Percentiles rank a stretch among this genome's conserved stretches.
These are phyloP conservation scores for Melastoma candidum DNA, from an alignment of 441 rosid species.

Conservation along the genomic window DNA sequence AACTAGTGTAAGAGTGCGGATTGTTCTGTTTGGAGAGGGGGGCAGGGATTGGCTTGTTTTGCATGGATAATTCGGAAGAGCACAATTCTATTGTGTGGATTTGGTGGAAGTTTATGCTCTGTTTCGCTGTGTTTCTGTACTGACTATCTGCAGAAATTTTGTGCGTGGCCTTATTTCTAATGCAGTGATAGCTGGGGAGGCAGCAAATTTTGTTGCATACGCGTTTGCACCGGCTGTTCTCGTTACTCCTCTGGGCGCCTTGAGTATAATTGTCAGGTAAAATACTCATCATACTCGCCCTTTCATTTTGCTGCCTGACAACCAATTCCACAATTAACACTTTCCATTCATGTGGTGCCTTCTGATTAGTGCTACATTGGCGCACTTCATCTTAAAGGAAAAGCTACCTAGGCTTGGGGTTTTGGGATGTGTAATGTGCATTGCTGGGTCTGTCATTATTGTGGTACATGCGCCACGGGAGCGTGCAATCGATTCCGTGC, in stretches of 20 bases:
- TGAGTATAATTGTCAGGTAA: conserved; percentile 14
- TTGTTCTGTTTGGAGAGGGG: too few relatives aligned
- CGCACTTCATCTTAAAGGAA: conserved; percentile 9
- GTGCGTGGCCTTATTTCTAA: conserved; percentile 21
- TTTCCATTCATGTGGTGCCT: neutral
- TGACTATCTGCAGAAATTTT: conserved; percentile 21
- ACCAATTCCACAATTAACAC: neutral
- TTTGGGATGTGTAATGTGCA: conserved; percentile 12
- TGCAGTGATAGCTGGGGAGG: conserved; percentile 11
- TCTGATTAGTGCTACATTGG: conserved; percentile 7
- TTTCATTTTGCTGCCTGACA: neutral
- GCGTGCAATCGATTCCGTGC: conserved; percentile 4
- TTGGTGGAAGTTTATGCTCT: neutral
- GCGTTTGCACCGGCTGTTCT: conserved; percentile 12
- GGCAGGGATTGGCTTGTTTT: too few relatives aligned
- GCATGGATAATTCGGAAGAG: neutral
- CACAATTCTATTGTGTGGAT: too few relatives aligned
- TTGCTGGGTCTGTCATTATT: conserved; percentile 11
- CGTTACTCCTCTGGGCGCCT: conserved; percentile 11
- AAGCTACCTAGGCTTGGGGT: conserved; percentile 12
- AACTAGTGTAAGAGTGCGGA: too few relatives aligned
- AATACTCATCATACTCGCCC: neutral
- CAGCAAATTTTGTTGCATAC: conserved; percentile 12
- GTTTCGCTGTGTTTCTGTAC: conserved; percentile 9
- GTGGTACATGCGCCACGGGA: conserved; percentile 13